Evolutionary conservation across 345 rosid species (phyloP).

Genomic region (Luvunga scandens): DNA sequence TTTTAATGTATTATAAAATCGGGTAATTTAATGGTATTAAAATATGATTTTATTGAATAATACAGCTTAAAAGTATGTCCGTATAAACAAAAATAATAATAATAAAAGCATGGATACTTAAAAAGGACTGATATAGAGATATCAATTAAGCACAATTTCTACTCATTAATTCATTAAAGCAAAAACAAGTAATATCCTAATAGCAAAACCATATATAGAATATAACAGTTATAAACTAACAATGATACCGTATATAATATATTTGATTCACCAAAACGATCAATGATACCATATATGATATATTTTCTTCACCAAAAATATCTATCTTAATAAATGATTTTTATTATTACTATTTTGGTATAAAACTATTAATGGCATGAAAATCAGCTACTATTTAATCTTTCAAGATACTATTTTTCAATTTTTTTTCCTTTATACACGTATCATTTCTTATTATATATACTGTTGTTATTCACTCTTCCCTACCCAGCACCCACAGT

Average conservation of each 20-base stretch:
- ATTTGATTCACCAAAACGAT: too few species aligned
- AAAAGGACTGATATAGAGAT: too few species aligned
- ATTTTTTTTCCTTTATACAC: neutral
- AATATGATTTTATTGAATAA: too few species aligned
- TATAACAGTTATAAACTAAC: neutral
- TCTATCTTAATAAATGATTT: neutral
- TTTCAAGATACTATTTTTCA: neutral
- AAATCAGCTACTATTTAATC: too few species aligned
- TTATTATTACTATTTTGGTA: neutral
- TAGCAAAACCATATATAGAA: too few species aligned
- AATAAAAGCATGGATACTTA: fast-evolving
- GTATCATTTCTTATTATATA: neutral
- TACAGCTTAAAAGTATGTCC: fast-evolving
- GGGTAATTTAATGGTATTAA: too few species aligned
- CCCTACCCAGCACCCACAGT: neutral
- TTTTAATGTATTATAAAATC: too few species aligned
- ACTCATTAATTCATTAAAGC: too few species aligned
- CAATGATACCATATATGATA: neutral
- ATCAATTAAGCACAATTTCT: too few species aligned
- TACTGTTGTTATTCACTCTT: neutral
- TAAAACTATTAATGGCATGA: neutral
- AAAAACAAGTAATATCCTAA: too few species aligned
- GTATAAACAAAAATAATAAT: too few species aligned
- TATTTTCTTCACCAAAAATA: neutral
- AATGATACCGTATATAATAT: neutral